A percentile compares a stretch with the other conserved stretches of the same genome.
Conservation (phyloP, 495 filamentous ascomycete species). For the Lasiosphaeria hispida region DNA sequence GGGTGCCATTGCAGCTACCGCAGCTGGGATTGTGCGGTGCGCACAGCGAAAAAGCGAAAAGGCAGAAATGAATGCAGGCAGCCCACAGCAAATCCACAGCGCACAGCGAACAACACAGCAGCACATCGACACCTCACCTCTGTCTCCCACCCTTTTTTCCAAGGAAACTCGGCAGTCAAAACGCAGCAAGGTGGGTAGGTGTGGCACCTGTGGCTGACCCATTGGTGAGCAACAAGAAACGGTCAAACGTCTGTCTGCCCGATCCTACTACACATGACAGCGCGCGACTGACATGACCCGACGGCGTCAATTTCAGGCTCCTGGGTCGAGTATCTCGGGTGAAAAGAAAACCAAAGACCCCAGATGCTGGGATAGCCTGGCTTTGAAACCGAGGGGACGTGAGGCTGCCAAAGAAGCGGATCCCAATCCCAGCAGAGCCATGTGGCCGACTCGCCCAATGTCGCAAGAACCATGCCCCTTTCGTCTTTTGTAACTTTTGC, state of each 20-base stretch:
- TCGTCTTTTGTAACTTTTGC: background rate
- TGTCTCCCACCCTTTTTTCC: no score
- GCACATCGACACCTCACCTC: no score
- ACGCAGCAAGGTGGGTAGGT: background rate
- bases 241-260: background rate
- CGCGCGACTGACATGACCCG: background rate
- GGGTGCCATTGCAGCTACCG: no score
- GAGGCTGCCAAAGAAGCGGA: constrained; percentile 14
- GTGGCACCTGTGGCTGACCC: no score
- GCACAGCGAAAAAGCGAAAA: no score
- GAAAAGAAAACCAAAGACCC: no score
- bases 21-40: no score
- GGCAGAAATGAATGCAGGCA: no score
- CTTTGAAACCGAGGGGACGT: constrained; percentile 8
- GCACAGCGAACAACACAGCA: no score
- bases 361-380: constrained; percentile 4
- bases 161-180: background rate
- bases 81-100: no score
- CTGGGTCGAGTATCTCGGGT: background rate
- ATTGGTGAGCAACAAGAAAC: no score
- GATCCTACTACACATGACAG: background rate
- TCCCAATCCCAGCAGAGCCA: constrained; percentile 9
- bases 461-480: background rate
- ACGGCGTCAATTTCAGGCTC: constrained; percentile 12
- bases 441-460: constrained; percentile 8